These are phyloP conservation scores for Wallacemonas rigidus DNA, from an alignment of 208 protist species.

Conservation along the genomic window DNA sequence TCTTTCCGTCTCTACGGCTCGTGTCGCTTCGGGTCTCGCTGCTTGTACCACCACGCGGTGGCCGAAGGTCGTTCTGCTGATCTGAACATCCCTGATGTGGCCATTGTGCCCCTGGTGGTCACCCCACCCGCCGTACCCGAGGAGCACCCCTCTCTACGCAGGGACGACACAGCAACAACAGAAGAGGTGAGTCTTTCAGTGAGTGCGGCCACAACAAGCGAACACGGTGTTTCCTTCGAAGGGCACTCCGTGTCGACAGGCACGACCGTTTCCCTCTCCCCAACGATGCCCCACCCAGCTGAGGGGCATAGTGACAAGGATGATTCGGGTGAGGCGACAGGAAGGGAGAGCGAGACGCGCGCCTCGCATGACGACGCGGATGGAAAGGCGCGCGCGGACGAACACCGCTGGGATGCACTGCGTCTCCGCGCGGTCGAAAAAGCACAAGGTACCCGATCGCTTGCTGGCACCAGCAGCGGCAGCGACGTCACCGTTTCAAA, in stretches of 20 bases:
- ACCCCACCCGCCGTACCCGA: no score
- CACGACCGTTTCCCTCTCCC: slow-evolving; percentile 1
- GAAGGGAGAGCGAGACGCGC: no score
- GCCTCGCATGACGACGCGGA: no score
- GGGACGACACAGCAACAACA: no score
- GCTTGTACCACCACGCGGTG: slow-evolving; percentile 70
- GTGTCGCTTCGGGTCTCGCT: slow-evolving; percentile 77
- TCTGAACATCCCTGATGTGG: no score
- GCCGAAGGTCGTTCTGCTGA: no score
- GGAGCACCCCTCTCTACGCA: no score
- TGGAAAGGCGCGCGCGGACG: neutral
- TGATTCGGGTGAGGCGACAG: neutral
- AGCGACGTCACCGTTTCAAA: neutral
- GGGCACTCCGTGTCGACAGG: neutral
- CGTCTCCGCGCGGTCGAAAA: neutral
- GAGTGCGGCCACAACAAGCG: neutral
- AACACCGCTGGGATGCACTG: slow-evolving; percentile 3
- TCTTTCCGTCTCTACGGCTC: slow-evolving; percentile 54
- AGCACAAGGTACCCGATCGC: neutral
- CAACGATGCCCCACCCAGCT: slow-evolving; percentile 4
- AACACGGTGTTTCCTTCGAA: neutral
- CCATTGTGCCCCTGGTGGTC: no score
- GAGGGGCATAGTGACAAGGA: neutral
- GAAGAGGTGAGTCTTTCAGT: neutral
- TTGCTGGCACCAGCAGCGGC: no score